Percentiles rank a stretch among this genome's conserved stretches.
Evolutionary conservation across 202 grass and related monocot species (phyloP).

Genomic region (Carex sylvatica): DNA sequence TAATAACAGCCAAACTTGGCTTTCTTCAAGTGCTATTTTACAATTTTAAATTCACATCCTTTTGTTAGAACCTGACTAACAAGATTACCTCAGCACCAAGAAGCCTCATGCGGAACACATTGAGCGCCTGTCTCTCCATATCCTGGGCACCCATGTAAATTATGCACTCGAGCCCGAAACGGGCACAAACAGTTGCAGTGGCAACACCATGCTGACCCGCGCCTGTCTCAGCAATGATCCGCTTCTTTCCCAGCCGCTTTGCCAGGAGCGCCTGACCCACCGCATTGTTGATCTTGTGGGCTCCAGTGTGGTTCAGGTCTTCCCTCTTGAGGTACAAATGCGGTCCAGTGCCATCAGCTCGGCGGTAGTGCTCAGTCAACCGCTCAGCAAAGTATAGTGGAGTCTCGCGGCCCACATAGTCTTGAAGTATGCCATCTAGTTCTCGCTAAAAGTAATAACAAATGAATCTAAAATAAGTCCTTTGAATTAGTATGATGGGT

Average conservation of each 20-base stretch:
- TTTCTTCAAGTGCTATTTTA: neutral
- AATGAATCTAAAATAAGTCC: neutral
- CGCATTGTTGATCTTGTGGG: slow-evolving; percentile 98
- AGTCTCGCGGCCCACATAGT: slow-evolving; percentile 88
- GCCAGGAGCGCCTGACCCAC: slow-evolving; percentile 85
- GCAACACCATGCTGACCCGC: slow-evolving; percentile 95
- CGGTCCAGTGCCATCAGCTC: slow-evolving; percentile 55
- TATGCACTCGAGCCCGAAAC: slow-evolving; percentile 77
- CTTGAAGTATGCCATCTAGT: slow-evolving; percentile 74
- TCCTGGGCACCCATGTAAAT: slow-evolving; percentile 98
- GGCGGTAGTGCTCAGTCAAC: slow-evolving; percentile 67
- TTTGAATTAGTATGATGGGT: neutral
- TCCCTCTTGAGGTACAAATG: slow-evolving; percentile 91
- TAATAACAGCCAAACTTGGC: neutral
- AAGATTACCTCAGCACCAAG: slow-evolving; percentile 84
- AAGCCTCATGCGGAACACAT: slow-evolving; percentile 98
- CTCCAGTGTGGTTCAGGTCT: slow-evolving; percentile 95
- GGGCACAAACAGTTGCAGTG: slow-evolving; percentile 87
- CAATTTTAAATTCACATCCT: neutral
- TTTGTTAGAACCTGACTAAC: neutral
- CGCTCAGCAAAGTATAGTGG: slow-evolving; percentile 93
- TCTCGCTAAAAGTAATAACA: slow-evolving; percentile 45
- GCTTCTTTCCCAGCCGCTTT: slow-evolving; percentile 75
- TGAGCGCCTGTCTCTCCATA: slow-evolving; percentile 97
- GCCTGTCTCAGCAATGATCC: slow-evolving; percentile 93